Conservation (phyloP, 2,329 filamentous ascomycete genomes). For the Tricladium varicosporioides region DNA sequence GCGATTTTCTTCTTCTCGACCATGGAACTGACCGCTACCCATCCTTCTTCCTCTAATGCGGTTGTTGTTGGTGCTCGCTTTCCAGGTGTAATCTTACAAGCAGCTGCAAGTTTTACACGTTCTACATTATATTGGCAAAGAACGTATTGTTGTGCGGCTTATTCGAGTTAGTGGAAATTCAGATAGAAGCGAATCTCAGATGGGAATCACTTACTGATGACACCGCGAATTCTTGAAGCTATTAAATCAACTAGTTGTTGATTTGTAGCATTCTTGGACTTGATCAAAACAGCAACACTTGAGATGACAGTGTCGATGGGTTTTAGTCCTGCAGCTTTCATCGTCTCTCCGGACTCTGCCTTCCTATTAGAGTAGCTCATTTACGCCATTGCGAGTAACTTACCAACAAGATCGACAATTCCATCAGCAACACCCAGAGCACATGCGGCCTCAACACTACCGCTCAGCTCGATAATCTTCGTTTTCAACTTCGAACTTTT, state of each 20-base stretch:
- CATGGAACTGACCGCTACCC: conserved; percentile 95
- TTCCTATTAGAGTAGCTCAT: conserved; percentile 14
- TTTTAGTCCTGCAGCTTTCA: conserved; percentile 91
- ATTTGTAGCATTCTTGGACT: conserved; percentile 81
- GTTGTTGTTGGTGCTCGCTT: conserved; percentile 92
- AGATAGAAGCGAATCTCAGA: neutral
- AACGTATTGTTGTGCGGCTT: conserved; percentile 84
- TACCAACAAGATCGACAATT: conserved; percentile 95
- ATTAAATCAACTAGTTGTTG: conserved; percentile 80
- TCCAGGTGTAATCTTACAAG: conserved; percentile 80
- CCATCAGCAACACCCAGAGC: conserved; percentile 93
- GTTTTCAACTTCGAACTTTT: conserved; percentile 61
- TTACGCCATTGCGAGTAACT: conserved; percentile 33
- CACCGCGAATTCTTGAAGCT: conserved; percentile 80
- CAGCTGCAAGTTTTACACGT: conserved; percentile 63
- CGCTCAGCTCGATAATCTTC: conserved; percentile 90
- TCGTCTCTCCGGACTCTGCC: conserved; percentile 93
- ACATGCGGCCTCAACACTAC: conserved; percentile 95
- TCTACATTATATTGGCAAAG: conserved; percentile 96
- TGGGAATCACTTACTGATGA: conserved; percentile 64
- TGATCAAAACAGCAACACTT: conserved; percentile 86
- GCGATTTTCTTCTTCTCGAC: conserved; percentile 43
- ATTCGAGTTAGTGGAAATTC: conserved; percentile 10
- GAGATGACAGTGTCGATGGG: conserved; percentile 92
- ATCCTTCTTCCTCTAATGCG: conserved; percentile 81